Percentiles rank a stretch among this genome's conserved stretches.
phyloP scores from a whole-genome alignment of 495 filamentous ascomycete species.

The Neurospora terricola region DNA sequence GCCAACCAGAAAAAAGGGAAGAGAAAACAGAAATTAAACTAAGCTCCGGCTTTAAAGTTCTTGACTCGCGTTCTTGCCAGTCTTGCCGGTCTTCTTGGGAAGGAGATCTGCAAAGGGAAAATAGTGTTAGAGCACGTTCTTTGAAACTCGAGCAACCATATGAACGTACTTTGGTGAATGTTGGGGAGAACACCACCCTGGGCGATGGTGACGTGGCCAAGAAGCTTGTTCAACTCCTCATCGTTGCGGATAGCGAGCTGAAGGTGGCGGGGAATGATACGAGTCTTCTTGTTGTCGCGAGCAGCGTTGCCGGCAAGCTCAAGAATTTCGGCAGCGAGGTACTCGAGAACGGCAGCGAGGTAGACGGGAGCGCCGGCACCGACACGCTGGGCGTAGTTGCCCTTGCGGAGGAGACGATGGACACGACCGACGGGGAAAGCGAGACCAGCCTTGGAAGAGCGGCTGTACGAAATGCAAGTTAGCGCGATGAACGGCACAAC shows the following conservation, averaged over 20 bases:
- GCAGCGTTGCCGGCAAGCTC: conserved; percentile 98
- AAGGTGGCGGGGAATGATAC: conserved; percentile 98
- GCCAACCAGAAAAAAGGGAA: conserved; percentile 56
- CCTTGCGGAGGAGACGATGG: conserved; percentile 98
- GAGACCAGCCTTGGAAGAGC: conserved; percentile 98
- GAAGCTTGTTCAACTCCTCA: conserved; percentile 99
- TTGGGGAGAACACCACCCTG: conserved; percentile 99
- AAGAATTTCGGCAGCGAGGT: conserved; percentile 96
- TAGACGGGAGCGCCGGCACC: conserved; percentile 98
- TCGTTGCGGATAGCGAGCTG: conserved; percentile 99
- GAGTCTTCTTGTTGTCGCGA: conserved; percentile 99
- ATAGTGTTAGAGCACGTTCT: conserved; percentile 31
- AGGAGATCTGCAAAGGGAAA: conserved; percentile 61
- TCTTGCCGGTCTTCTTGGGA: conserved; percentile 95
- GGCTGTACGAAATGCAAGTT: conserved; percentile 46
- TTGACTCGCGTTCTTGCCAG: conserved; percentile 81
- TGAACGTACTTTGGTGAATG: conserved; percentile 90
- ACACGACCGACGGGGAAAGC: conserved; percentile 99
- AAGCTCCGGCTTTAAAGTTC: conserved; percentile 59
- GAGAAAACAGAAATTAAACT: conserved; percentile 43
- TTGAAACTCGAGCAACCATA: neutral
- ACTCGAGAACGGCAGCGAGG: conserved; percentile 95
- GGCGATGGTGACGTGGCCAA: conserved; percentile 97
- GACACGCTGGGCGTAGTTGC: conserved; percentile 99
- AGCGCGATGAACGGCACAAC: conserved; percentile 19